Base-by-base conservation (phyloP, 2,329 filamentous ascomycete species). In the Alternaria angustiovoidea region DNA sequence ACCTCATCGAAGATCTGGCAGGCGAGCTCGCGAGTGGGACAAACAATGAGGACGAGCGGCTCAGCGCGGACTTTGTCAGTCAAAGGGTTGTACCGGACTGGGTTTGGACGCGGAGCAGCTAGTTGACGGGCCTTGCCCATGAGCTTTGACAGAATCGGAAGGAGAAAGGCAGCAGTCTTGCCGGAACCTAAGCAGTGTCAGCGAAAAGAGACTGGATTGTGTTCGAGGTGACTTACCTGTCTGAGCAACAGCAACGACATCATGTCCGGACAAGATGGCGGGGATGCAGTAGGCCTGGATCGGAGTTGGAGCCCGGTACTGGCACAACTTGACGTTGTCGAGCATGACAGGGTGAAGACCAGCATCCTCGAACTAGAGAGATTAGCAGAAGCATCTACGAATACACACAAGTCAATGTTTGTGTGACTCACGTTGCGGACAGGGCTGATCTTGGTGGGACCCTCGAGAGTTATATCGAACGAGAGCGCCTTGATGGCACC, bases 41-140 rank as follows among this genome's bases (percentile, higher is more conserved):
- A 90, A 22, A 99, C 86, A 54, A 99, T 85, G 28, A 98, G 83
- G 0, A 98, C 91, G 7, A 99, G 81, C 5, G 95, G 95, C 82
- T 98, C 94, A 7, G 93, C 94, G 43, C 87, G 87, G 39, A 91
- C 86, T 2, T 79, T 77, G 20, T 87, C 78, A 16, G 75, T 73
- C 68, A 72, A 80, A 2, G 84, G 78, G 11, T 86, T 80, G 70
- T 88, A 90, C 0, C 80, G 83, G 1, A 78, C 77, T 0, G 87
- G 83, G 63, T 90, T 88, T 0, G 94, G 93, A 5, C 94, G 91
- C 44, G 88, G 85, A 5, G 92, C 94, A 1, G 90, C 89, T 7
- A 97, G 82, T 80, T 93, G 94, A 81, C 93, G 95, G 6, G 91
- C 93, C 81, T 98, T 98, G 26, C 95, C 95, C 93, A 98, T 97